Base-by-base conservation (phyloP, 805 yeast genomes). In the Zygotorulaspora florentina region DNA sequence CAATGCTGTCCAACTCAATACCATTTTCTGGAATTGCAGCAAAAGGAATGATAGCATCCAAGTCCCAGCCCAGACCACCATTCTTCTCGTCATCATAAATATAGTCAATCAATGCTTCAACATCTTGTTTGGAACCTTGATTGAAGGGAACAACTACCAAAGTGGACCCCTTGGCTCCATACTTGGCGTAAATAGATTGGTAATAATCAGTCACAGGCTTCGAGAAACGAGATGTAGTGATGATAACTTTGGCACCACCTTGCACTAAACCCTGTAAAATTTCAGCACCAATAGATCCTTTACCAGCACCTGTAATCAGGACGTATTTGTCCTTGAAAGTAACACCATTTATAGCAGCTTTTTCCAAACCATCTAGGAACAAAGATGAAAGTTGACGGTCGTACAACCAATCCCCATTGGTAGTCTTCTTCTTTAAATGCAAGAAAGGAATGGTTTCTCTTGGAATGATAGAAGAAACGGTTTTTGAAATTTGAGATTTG, bases 1-100 rank as follows among this genome's bases (percentile, higher is more conserved):
- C 97, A 61, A 93, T 86, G 66, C 79, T 79, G 63, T 89, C 96
- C 64, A 93, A 72, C 70, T 95, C 97, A 62, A 88, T 87, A 66
- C 99, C 99, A 67, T 88, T 88, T 75, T 93, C 99, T 57, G 99
- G 98, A 61, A 93, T 91, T 51, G 99, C 99, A 56, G 98, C 99
- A 65, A 93, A 93, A 62, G 99, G 99, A 67, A 93, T 81, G 54
- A 93, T 80, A 56, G 81, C 95, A 73, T 93, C 99, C 65, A 93
- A 78, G 68, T 93, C 99, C 98, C 98, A 91, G 47, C 95, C 96
- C 58, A 91, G 80, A 71, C 96, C 96, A 58, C 90, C 93, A 65
- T 84, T 78, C 77, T 85, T 81, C 46, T 75, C 80, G 54, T 79
- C 87, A 60, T 82, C 84, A 68, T 91, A 93, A 65, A 93, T 88